Evolutionary conservation across 495 filamentous ascomycete genomes (phyloP), one percentile per base, ranked within the genome.

Genomic region (Aspergillus conjunctus): DNA sequence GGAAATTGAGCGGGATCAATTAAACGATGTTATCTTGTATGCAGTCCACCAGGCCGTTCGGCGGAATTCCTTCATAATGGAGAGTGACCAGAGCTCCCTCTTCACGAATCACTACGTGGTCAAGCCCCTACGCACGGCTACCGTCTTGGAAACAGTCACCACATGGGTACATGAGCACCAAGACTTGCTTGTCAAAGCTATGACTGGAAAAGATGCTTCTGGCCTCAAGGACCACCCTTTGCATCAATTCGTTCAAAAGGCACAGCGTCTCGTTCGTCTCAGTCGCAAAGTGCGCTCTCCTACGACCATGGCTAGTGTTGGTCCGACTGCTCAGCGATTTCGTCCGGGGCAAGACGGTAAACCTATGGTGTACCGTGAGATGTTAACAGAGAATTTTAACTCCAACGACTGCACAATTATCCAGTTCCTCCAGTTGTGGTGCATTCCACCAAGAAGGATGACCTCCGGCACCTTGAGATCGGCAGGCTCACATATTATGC

Each of bases 401-500:
- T 37, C 65, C 3, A 62, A 73, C 12, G 88, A 91, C 54, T 71
- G 74, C 50, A 71, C 72, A 17, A 83, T 96, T 18, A 77, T 97
- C 17, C 71, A 82, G 30, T 96, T 88, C 60, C 74, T 97, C 20
- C 83, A 91, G 62, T 72, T 85, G 4, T 94, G 70, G 59, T 70
- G 66, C 8, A 73, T 77, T 9, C 76, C 76, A 14, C 66, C 75
- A 2, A 59, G 66, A 17, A 60, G 89, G 80, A 80, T 86, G 59
- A 77, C 81, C 21, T 78, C 79, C 43, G 75, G 77, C 37, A 77
- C 78, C 1, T 66, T 89, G 44, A 77, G 85, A 58, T 83, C 86
- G 26, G 70, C 89, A 37, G 88, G 87, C 18, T 85, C 90, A 6
- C 77, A 86, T 51, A 82, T 98, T 37, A 78, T 97, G 68, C 86